These are phyloP conservation scores for Alternaria ethzedia DNA, from an alignment of 2,329 filamentous ascomycete species.

Conservation along the genomic window DNA sequence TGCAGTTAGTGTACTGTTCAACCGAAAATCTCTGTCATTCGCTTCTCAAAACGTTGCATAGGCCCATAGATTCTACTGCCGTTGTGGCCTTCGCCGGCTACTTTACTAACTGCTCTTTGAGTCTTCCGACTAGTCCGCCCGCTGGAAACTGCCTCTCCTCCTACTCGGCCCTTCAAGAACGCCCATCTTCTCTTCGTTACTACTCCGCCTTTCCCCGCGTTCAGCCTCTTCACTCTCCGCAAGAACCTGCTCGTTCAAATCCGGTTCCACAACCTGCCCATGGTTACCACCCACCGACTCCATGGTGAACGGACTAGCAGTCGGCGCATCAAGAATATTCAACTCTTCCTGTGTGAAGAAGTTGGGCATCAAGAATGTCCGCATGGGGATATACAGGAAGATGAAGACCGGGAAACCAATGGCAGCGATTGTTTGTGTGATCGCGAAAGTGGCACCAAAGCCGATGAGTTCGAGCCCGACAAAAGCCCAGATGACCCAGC, in stretches of 20 bases:
- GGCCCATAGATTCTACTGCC: neutral
- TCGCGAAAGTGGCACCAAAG: conserved; percentile 62
- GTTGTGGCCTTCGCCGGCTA: neutral
- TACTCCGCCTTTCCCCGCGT: conserved; percentile 8
- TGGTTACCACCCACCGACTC: conserved; percentile 60
- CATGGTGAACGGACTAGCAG: conserved; percentile 61
- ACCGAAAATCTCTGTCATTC: neutral
- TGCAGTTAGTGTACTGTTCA: neutral
- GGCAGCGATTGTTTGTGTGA: conserved; percentile 66
- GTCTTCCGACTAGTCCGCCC: neutral
- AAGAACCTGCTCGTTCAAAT: conserved; percentile 8
- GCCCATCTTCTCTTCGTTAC: conserved; percentile 5
- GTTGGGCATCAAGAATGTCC: conserved; percentile 57
- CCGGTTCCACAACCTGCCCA: conserved; percentile 25
- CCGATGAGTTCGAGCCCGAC: conserved; percentile 59
- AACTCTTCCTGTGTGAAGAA: conserved; percentile 60
- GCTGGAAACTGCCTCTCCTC: neutral
- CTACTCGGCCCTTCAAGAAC: conserved; percentile 3
- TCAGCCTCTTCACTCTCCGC: conserved; percentile 38
- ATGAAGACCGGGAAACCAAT: conserved; percentile 67
- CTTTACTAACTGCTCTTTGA: too few relatives aligned
- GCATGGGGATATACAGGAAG: conserved; percentile 61
- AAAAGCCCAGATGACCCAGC: conserved; percentile 57
- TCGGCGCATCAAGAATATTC: conserved; percentile 59
- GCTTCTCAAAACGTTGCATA: neutral